Evolutionary conservation across 148 eudicot species (phyloP), one percentile per base, ranked within the genome.

Genomic region (Silene latifolia): DNA sequence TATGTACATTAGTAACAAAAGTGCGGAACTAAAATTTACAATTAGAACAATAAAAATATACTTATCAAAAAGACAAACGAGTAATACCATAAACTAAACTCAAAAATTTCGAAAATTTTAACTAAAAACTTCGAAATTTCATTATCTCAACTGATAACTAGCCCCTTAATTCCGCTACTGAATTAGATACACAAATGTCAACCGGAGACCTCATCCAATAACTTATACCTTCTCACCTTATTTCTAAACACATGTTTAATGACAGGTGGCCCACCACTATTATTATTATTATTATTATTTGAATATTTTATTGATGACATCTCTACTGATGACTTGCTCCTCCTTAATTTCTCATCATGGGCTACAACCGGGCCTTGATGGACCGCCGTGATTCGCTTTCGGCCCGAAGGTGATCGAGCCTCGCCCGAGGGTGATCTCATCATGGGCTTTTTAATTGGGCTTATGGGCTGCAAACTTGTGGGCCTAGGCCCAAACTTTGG

Each of bases 141-240:
- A 39, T 39, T 39, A 39, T 32, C 44, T 39, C 39, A 27, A 27
- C 3, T 4, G 42, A 35, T 2, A 4, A 39, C 35, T 32, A 39
- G 1, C 8, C 44, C 44, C 56, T 4, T 51, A 15, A 51, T 15
- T 12, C 56, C 56, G 17, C 9, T 18, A 13, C 56, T 51, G 17
- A 11, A 14, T 48, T 11, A 51, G 0, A 39, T 6, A 39, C 44
- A 39, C 44, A 39, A 27, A 74, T 68, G 73, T 77, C 69, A 77
- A 62, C 88, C 82, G 20, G 88, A 86, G 54, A 87, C 88, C 80
- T 87, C 91, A 47, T 89, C 89, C 76, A 90, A 84, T 66, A 88
- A 85, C 85, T 88, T 90, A 69, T 90, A 90, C 82, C 95, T 84
- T 76, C 95, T 88, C 71, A 88, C 95, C 86, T 86, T 88, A 67